phyloP scores from a whole-genome alignment of 2,329 filamentous ascomycete species.

The Clarireedia sp. region DNA sequence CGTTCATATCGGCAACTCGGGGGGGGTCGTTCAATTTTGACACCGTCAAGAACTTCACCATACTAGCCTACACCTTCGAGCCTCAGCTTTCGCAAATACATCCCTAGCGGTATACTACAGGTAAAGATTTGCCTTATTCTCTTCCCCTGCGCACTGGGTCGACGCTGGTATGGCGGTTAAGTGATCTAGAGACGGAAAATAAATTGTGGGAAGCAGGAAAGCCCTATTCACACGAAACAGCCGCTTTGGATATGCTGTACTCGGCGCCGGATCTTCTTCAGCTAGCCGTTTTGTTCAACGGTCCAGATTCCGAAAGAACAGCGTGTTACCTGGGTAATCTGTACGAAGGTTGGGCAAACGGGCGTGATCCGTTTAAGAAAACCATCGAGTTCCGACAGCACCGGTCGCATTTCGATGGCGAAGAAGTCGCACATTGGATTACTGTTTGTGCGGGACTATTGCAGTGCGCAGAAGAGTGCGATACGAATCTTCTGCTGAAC shows the following conservation, averaged over 20 bases:
- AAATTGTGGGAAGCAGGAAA: no score
- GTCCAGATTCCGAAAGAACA: no score
- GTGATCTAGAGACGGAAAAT: no score
- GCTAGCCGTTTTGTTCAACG: no score
- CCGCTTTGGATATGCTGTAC: no score
- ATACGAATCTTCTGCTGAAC: neutral
- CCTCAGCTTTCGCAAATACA: neutral
- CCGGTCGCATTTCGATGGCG: neutral
- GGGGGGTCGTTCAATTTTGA: neutral
- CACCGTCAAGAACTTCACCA: neutral
- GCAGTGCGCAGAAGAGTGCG: neutral
- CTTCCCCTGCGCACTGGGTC: neutral
- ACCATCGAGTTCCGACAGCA: conserved; percentile 8
- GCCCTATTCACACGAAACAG: no score
- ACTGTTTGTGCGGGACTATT: neutral
- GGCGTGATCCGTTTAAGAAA: conserved; percentile 1
- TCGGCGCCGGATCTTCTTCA: no score
- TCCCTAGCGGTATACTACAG: neutral
- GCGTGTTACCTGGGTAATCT: neutral
- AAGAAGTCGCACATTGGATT: conserved; percentile 3
- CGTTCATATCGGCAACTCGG: neutral
- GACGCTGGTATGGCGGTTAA: no score
- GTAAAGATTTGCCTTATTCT: neutral
- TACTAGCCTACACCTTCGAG: conserved; percentile 1
- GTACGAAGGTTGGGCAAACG: no score